These are phyloP conservation scores for Bacidia gigantensis DNA, from an alignment of 495 filamentous ascomycete genomes.

Conservation along the genomic window DNA sequence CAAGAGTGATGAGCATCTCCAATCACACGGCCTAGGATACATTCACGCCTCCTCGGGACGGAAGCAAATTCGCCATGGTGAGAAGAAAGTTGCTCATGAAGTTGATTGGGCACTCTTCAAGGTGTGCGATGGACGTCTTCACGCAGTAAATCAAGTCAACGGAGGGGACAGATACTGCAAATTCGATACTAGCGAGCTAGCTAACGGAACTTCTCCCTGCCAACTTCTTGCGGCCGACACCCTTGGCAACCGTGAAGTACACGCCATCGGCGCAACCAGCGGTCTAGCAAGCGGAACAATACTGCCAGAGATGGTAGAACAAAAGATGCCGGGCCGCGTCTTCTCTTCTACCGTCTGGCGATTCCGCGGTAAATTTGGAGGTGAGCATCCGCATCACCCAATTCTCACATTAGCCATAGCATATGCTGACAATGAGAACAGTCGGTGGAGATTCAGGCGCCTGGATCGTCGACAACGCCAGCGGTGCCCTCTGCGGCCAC, in stretches of 20 bases:
- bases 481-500: constrained; percentile 75
- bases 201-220: constrained; percentile 19
- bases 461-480: constrained; percentile 75
- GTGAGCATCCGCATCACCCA: constrained; percentile 25
- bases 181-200: not conserved
- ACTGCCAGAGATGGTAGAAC: constrained; percentile 56
- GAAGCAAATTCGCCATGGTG: constrained; percentile 49
- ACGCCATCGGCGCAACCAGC: constrained; percentile 83
- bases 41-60: constrained; percentile 84
- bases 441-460: constrained; percentile 85
- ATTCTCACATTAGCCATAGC: constrained; percentile 17
- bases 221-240: constrained; percentile 24
- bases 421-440: constrained; percentile 26
- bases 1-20: constrained; percentile 58
- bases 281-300: constrained; percentile 70
- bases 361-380: constrained; percentile 56
- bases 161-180: constrained; percentile 28
- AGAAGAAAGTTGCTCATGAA: constrained; percentile 62
- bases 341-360: constrained; percentile 74
- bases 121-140: constrained; percentile 54
- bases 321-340: constrained; percentile 68
- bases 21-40: constrained; percentile 63
- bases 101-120: constrained; percentile 94
- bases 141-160: constrained; percentile 52
- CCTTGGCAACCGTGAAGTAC: constrained; percentile 61